phyloP scores from a whole-genome alignment of 805 yeast genomes.

The Candida silvicultrix region DNA sequence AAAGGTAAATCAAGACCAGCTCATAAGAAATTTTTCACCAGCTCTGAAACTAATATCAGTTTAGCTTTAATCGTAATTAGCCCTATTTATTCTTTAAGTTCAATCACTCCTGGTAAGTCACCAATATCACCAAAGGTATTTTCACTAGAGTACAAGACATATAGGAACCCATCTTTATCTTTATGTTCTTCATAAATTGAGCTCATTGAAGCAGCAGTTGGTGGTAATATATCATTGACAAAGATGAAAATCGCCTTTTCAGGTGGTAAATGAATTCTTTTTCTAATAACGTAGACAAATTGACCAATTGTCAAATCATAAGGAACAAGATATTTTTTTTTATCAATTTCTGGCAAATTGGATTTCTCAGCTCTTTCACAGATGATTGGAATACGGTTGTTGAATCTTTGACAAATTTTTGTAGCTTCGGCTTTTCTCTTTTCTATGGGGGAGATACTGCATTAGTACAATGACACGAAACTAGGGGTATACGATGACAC shows the following conservation, averaged over 20 bases:
- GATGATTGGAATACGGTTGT: conserved; percentile 90
- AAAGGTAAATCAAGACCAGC: too few species aligned
- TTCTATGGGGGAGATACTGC: conserved; percentile 44
- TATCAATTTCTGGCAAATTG: conserved; percentile 93
- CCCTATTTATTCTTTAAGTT: background rate
- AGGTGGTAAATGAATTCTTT: conserved; percentile 90
- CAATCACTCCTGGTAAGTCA: conserved; percentile 3
- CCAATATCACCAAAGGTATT: conserved; percentile 93
- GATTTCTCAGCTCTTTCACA: conserved; percentile 97
- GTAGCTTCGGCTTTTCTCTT: conserved; percentile 93
- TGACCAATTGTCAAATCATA: conserved; percentile 96
- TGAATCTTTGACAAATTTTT: conserved; percentile 82
- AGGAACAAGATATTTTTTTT: conserved; percentile 95
- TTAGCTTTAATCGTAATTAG: too few species aligned
- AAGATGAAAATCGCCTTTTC: conserved; percentile 98
- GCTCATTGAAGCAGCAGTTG: conserved; percentile 96
- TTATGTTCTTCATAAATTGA: conserved; percentile 93
- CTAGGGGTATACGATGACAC: background rate
- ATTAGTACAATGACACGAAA: too few species aligned
- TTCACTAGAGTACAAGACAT: conserved; percentile 94
- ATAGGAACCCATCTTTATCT: conserved; percentile 96
- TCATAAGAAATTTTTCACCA: background rate
- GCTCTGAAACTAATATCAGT: too few species aligned
- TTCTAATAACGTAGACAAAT: conserved; percentile 94
- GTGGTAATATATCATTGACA: conserved; percentile 95